Base-by-base conservation (phyloP, 371 early-diverging fungal genomes). In the Thermomucor indicae-seudaticae region DNA sequence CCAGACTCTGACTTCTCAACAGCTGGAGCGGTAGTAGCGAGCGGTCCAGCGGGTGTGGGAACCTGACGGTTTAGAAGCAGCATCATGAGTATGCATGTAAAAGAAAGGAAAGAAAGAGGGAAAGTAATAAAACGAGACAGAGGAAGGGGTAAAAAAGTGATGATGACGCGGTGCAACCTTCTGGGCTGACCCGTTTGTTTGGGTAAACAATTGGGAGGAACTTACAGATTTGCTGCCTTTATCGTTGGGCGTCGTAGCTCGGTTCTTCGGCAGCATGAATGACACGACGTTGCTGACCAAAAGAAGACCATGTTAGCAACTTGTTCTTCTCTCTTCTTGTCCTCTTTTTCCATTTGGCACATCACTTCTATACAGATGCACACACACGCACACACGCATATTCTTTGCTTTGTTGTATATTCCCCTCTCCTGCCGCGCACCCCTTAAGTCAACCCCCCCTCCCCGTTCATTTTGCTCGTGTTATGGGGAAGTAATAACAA, bases 221-320 rank as follows among this genome's bases (percentile, higher is more conserved):
- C 54, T 53, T 53, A 53, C 54, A 47, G 37, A 40, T 29, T 47
- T 53, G 42, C 23, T 53, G 30, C 12, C 47, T 41, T 39, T 46
- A 8, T 47, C 45, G 14, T 20, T 25, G 19, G 31, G 11, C 4
- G 41, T n/a, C 42, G 50, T 20, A 14, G 20, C 20, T n/a, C 54
- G 54, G 29, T 39, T 47, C 27, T 53, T 53, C 30, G 54, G 41
- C 42, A 47, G 54, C 46, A 47, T 53, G 25, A 53, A 53, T 1
- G 54, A 40, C 12, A 22, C 47, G 30, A 53, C 54, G 47, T 43
- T 35, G 35, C 54, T 53, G 25, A 37, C 11, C n/a, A 39, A 37
- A 32, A 43, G 29, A 16, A 10, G 31, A 14, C 20, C n/a, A 45
- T 16, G 23, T 24, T 22, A 11, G 29, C 37, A 32, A 8, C 8